Percentiles rank a stretch among this genome's conserved stretches.
phyloP scores from a whole-genome alignment of 345 rosid species.

The Populus simonii region DNA sequence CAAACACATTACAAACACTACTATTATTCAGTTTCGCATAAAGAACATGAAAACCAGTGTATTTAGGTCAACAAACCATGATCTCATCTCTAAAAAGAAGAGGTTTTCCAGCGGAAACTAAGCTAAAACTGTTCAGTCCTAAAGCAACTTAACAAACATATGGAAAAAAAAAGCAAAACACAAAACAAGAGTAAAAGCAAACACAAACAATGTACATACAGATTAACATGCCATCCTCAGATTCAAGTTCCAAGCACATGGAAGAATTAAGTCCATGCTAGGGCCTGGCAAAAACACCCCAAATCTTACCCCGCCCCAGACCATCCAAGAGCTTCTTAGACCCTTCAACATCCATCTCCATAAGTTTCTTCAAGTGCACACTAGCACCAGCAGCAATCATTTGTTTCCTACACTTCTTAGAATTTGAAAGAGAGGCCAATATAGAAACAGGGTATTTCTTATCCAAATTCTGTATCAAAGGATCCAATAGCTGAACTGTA shows the following conservation, averaged over 20 bases:
- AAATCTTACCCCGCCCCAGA: conserved; percentile 67
- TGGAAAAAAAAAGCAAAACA: conserved; percentile 14
- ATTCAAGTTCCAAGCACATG: conserved; percentile 5
- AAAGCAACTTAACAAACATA: conserved; percentile 36
- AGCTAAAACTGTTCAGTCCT: conserved; percentile 21
- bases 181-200: conserved; percentile 14
- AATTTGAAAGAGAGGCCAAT: conserved; percentile 60
- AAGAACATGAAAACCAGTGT: conserved; percentile 18
- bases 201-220: conserved; percentile 44
- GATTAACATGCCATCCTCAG: conserved; percentile 16
- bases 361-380: conserved; percentile 66
- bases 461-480: conserved; percentile 52
- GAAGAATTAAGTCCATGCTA: conserved; percentile 12
- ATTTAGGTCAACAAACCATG: conserved; percentile 35
- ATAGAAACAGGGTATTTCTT: conserved; percentile 53
- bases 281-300: conserved; percentile 74
- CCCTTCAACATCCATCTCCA: conserved; percentile 72
- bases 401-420: conserved; percentile 69
- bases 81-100: conserved; percentile 32
- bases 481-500: conserved; percentile 66
- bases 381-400: conserved; percentile 74
- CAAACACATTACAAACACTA: conserved; percentile 2
- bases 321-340: conserved; percentile 72
- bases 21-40: conserved; percentile 20
- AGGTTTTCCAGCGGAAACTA: conserved; percentile 13